phyloP scores from a whole-genome alignment of 2,329 filamentous ascomycete genomes.

The Nemania diffusa region DNA sequence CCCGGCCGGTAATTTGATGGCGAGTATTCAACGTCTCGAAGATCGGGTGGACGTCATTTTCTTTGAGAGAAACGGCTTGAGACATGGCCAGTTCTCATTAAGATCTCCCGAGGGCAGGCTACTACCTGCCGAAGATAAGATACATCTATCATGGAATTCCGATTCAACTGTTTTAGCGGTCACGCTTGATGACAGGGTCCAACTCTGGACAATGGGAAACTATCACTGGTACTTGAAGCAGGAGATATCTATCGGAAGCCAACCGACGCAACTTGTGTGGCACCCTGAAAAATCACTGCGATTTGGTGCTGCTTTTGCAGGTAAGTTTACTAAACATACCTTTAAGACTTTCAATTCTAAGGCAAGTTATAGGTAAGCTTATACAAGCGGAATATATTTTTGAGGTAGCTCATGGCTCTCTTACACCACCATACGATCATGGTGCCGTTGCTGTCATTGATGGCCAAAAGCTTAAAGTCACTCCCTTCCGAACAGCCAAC shows the following conservation, averaged over 20 bases:
- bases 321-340: slow-evolving; percentile 52
- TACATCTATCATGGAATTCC: slow-evolving; percentile 84
- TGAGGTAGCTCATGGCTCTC: slow-evolving; percentile 73
- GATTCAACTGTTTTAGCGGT: slow-evolving; percentile 93
- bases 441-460: slow-evolving; percentile 87
- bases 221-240: slow-evolving; percentile 99
- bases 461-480: slow-evolving; percentile 81
- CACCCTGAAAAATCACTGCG: slow-evolving; percentile 85
- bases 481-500: slow-evolving; percentile 84
- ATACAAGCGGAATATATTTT: slow-evolving; percentile 75
- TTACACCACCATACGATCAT: slow-evolving; percentile 76
- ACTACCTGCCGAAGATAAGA: slow-evolving; percentile 64
- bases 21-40: slow-evolving; percentile 79
- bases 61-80: slow-evolving; percentile 95
- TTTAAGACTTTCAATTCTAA: slow-evolving; percentile 32
- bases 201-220: slow-evolving; percentile 96
- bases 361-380: slow-evolving; percentile 55
- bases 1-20: slow-evolving; percentile 88
- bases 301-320: slow-evolving; percentile 65
- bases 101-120: slow-evolving; percentile 70
- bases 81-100: slow-evolving; percentile 94
- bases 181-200: slow-evolving; percentile 76
- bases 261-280: slow-evolving; percentile 67
- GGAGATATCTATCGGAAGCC: slow-evolving; percentile 68
- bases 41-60: slow-evolving; percentile 86